Evolutionary conservation across 108 stramenopile species (phyloP).

Genomic region (Skeletonema marinoi): DNA sequence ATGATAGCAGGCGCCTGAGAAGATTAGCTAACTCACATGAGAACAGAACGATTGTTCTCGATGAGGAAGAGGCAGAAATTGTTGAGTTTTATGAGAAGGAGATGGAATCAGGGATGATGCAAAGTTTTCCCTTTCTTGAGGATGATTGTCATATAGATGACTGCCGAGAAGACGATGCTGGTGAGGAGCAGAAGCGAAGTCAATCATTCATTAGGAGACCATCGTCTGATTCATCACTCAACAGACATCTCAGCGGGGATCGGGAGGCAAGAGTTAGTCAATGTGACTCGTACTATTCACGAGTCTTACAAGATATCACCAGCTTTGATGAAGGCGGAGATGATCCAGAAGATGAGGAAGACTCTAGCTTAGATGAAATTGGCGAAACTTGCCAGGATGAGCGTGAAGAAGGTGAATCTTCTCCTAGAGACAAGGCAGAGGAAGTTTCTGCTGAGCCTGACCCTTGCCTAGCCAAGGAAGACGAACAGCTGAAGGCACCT

Average conservation of each 20-base stretch:
- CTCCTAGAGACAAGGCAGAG: neutral
- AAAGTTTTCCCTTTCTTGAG: neutral
- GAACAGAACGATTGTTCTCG: neutral
- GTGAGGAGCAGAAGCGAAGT: neutral
- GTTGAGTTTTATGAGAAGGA: neutral
- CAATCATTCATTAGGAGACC: neutral
- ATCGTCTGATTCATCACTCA: neutral
- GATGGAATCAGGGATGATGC: neutral
- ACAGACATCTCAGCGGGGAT: neutral
- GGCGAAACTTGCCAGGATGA: neutral
- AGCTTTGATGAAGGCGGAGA: neutral
- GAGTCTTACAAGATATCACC: neutral
- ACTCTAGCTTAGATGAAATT: neutral
- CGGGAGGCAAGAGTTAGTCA: neutral
- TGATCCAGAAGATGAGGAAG: neutral
- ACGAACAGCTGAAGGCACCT: neutral
- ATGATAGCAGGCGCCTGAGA: neutral
- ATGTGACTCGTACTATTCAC: neutral
- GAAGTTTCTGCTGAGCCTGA: neutral
- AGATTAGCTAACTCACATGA: neutral
- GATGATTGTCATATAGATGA: neutral
- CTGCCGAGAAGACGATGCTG: neutral
- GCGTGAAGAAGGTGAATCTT: neutral
- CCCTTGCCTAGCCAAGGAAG: neutral
- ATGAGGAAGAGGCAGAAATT: slow-evolving; percentile 4